Base-by-base conservation (phyloP, 257 asterid genomes). In the Solanum neorickii region DNA sequence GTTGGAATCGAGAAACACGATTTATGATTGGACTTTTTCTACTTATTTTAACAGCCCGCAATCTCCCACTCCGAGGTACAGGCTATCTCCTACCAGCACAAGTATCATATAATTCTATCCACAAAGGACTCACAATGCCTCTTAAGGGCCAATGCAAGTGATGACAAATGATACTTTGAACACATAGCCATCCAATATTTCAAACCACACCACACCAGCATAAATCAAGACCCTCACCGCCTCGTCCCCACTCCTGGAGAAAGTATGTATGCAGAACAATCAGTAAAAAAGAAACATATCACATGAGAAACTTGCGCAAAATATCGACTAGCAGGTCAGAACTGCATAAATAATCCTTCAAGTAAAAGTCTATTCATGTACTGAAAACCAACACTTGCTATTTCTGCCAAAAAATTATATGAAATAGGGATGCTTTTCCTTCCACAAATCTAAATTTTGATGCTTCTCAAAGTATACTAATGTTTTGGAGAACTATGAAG, bases 401-500 rank as follows among this genome's bases (percentile, higher is more conserved):
- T 82, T 82, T 82, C 85, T 82, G 69, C 85, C 85, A 49, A 82
- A 82, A 80, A 80, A 78, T 15, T 31, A 70, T 82, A 82, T 82
- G 44, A 47, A 80, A 47, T 82, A 49, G 85, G 84, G 69, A 47
- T 82, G 85, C 42, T 49, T 82, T 49, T 82, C 27, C 44, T 49
- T 82, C 69, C 85, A 82, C 11, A 82, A 29, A 82, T 82, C 85
- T 82, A 82, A 82, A 82, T 47, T 49, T 29, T 49, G 85, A 82
- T 82, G 85, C 85, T 82, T 35, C 77, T 88, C 86, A 86, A 84
- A 76, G 87, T 87, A 90, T 89, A 74, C 87, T 77, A 65, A 87
- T 85, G 20, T 49, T 68, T 86, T 60, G 69, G 86, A 83, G 41
- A 91, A 84, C 92, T 90, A 90, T 89, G 87, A 88, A 87, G 85